A percentile compares a stretch with the other conserved stretches of the same genome.
These are phyloP conservation scores for Melaleuca quinquenervia DNA, from an alignment of 345 rosid genomes.

Conservation along the genomic window DNA sequence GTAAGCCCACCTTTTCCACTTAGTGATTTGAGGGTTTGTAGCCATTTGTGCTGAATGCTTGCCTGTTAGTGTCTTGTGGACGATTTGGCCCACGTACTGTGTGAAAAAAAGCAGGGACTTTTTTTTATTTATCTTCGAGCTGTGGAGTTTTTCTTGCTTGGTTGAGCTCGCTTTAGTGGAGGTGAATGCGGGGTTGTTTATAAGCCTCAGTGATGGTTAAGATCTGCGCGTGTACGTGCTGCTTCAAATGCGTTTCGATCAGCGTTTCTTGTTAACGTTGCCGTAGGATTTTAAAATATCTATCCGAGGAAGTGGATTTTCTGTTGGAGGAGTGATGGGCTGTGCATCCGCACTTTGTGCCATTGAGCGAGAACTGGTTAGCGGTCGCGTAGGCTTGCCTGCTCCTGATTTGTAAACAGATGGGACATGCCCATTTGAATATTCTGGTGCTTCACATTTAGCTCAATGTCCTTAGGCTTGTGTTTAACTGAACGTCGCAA, in stretches of 20 bases:
- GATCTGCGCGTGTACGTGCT: neutral
- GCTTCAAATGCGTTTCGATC: neutral
- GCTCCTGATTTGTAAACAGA: neutral
- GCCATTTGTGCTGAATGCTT: neutral
- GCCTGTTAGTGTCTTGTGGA: neutral
- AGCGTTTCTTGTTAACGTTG: neutral
- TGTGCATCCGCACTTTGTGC: neutral
- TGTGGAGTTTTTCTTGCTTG: neutral
- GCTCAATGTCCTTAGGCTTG: neutral
- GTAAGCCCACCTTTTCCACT: conserved; percentile 18
- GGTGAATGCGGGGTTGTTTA: neutral
- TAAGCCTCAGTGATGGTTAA: neutral
- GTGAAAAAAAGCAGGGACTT: neutral
- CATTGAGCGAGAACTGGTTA: neutral
- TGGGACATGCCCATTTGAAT: neutral
- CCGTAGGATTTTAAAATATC: neutral
- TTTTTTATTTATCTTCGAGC: neutral
- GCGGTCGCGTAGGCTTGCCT: neutral
- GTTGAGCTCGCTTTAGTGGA: neutral
- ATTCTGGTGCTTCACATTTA: neutral
- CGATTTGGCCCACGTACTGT: neutral
- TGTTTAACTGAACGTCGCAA: neutral
- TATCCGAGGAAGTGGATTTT: neutral
- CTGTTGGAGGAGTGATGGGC: neutral
- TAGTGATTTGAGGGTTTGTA: neutral